Conservation (phyloP, 2,329 filamentous ascomycete genomes). For the Trichophyton simii region DNA sequence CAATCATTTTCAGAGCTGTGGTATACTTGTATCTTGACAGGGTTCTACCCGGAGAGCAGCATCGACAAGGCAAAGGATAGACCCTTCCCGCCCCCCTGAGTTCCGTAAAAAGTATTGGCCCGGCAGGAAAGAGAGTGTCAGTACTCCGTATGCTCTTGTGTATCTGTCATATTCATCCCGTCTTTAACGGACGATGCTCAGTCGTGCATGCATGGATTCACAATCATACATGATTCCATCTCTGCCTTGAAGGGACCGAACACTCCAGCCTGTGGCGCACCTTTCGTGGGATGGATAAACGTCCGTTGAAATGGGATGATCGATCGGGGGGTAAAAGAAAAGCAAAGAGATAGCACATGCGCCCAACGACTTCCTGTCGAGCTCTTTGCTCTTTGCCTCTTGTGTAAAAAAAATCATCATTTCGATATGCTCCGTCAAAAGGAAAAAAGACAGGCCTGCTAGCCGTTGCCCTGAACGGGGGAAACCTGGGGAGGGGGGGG, state of each 20-base stretch:
- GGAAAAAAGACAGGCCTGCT: not conserved
- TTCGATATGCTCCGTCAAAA: not conserved
- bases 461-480: not conserved
- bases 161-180: not conserved
- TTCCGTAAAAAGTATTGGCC: not conserved
- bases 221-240: too few species aligned
- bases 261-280: not conserved
- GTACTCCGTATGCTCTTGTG: not conserved
- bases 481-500: too few species aligned
- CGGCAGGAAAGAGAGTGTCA: not conserved
- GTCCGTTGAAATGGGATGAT: not conserved
- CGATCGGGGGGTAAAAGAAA: too few species aligned
- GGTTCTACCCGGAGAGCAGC: not conserved
- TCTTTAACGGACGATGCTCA: not conserved
- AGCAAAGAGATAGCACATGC: not conserved
- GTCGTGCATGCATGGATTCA: too few species aligned
- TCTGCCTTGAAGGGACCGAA: too few species aligned
- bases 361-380: not conserved
- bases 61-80: not conserved
- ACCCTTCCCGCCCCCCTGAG: not conserved
- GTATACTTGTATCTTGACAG: not conserved
- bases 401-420: too few species aligned
- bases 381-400: too few species aligned
- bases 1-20: not conserved
- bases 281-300: not conserved